Percentiles rank a stretch among this genome's conserved stretches.
Conservation (phyloP, 306 rosid species). For the Glycyrrhiza uralensis region DNA sequence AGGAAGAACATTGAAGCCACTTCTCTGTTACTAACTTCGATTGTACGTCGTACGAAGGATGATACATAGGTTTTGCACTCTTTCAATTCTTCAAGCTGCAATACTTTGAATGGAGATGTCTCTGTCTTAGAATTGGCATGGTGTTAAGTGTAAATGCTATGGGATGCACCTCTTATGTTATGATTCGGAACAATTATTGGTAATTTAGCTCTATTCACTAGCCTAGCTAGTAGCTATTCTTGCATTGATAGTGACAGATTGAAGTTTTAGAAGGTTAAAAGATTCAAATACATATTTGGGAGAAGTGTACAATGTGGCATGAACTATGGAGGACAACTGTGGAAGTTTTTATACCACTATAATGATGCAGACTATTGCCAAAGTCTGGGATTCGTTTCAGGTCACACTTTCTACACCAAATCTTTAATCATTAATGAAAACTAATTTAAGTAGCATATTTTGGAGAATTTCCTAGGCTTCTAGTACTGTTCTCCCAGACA, state of each 20-base stretch:
- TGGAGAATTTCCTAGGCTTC: background rate
- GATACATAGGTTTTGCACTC: slow-evolving; percentile 12
- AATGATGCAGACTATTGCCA: background rate
- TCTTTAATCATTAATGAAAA: background rate
- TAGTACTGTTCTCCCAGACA: background rate
- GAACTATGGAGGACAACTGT: background rate
- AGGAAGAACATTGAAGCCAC: background rate
- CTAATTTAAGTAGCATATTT: background rate
- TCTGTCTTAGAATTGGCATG: background rate
- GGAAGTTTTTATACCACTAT: background rate
- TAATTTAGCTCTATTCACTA: background rate
- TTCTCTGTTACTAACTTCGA: background rate
- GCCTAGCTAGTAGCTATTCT: too few species aligned
- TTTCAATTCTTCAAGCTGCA: background rate
- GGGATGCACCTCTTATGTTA: background rate
- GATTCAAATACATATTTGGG: background rate
- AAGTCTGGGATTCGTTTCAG: background rate
- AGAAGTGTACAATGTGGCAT: background rate
- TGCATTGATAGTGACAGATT: background rate
- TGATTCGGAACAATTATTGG: too few species aligned
- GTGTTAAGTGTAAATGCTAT: too few species aligned
- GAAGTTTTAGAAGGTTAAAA: background rate
- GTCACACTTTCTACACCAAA: background rate
- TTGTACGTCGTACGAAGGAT: background rate
- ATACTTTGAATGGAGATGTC: background rate